phyloP scores from a whole-genome alignment of 225 moss, liverwort and hornwort species.

The Bryoerythrophyllum caledonicum region DNA sequence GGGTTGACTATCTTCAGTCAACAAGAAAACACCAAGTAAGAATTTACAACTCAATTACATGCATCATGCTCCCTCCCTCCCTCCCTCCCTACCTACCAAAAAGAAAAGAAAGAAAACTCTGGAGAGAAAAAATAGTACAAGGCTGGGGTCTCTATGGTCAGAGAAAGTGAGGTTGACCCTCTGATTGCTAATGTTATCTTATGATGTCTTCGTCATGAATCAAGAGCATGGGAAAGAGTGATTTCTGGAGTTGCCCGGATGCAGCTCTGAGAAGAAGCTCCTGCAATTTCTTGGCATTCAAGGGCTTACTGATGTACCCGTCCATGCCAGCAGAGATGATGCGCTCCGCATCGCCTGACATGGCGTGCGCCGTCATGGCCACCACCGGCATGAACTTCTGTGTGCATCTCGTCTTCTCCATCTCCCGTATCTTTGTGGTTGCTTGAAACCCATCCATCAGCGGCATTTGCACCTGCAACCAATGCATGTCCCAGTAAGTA shows the following conservation, averaged over 20 bases:
- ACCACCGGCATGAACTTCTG: constrained; percentile 38
- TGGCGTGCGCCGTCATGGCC: constrained; percentile 56
- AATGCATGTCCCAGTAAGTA: background rate
- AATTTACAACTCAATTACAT: too few species aligned
- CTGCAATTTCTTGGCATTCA: constrained; percentile 50
- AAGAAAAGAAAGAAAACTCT: background rate
- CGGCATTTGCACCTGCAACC: constrained; percentile 48
- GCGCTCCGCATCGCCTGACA: constrained; percentile 42
- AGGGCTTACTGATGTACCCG: constrained; percentile 45
- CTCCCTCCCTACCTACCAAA: background rate
- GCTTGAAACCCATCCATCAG: constrained; percentile 46
- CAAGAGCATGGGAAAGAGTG: background rate
- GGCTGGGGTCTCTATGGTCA: background rate
- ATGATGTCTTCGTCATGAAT: background rate
- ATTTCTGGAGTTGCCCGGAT: constrained; percentile 28
- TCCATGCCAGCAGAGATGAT: constrained; percentile 52
- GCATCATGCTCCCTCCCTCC: background rate
- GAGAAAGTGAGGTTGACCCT: background rate
- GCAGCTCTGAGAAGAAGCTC: constrained; percentile 36
- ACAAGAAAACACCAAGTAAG: background rate
- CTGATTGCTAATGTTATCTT: too few species aligned
- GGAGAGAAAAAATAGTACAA: background rate
- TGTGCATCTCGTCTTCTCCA: constrained; percentile 21
- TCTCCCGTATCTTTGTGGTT: constrained; percentile 38
- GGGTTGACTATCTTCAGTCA: background rate